Conservation (phyloP, 2,329 filamentous ascomycete species). For the Trichoderma koningiopsis region DNA sequence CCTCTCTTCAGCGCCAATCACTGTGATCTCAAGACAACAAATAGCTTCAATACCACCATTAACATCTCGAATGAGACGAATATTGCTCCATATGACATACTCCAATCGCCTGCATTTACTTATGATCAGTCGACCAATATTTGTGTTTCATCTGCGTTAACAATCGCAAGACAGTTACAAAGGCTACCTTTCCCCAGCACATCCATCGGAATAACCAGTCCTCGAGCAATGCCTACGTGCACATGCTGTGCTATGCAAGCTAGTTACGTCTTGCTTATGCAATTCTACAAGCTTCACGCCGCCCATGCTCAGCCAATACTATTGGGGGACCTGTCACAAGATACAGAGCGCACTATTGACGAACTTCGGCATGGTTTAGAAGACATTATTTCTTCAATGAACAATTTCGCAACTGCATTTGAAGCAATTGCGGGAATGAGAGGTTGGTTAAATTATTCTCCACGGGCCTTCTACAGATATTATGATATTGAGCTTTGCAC, state of each 20-base stretch:
- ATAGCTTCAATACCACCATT: neutral
- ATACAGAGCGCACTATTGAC: neutral
- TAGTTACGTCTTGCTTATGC: neutral
- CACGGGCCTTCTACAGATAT: neutral
- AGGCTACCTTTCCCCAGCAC: neutral
- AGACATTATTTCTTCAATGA: neutral
- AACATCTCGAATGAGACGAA: neutral
- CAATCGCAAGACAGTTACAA: neutral
- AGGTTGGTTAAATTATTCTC: neutral
- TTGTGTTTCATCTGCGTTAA: neutral
- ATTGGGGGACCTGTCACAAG: neutral
- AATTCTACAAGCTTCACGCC: neutral
- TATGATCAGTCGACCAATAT: neutral
- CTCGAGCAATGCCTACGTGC: neutral
- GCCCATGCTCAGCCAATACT: neutral
- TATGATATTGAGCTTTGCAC: neutral
- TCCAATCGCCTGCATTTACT: neutral
- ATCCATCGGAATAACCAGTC: neutral
- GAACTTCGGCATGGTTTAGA: neutral
- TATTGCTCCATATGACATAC: neutral
- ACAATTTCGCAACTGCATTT: neutral
- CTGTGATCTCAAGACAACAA: neutral
- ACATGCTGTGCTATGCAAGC: neutral
- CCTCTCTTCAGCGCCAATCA: neutral
- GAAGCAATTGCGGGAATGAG: neutral